These are phyloP conservation scores for Hypoxylon rubiginosum DNA, from an alignment of 2,329 filamentous ascomycete genomes.

Conservation along the genomic window DNA sequence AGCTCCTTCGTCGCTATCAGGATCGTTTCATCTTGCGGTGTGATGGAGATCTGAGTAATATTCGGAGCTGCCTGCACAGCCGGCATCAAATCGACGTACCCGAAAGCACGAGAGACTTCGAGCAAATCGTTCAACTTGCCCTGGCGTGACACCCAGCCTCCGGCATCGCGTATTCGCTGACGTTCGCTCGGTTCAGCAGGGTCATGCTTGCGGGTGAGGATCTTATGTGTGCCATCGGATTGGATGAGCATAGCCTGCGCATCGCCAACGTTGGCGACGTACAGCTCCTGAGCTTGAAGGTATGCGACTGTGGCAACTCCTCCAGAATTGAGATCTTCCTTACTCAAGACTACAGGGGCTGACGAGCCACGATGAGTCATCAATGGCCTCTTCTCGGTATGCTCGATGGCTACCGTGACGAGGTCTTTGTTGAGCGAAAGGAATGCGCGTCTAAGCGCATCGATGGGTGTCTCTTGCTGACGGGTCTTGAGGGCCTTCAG, in stretches of 20 bases:
- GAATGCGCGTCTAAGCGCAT: constrained; percentile 89
- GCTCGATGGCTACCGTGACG: constrained; percentile 84
- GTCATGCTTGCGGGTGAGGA: constrained; percentile 92
- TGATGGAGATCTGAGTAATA: constrained; percentile 81
- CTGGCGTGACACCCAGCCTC: constrained; percentile 94
- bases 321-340: constrained; percentile 90
- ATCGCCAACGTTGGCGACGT: constrained; percentile 95
- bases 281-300: constrained; percentile 89
- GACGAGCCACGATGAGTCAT: constrained; percentile 78
- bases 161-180: constrained; percentile 90
- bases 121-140: constrained; percentile 93
- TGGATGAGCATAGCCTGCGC: constrained; percentile 96
- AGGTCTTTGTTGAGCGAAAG: constrained; percentile 93
- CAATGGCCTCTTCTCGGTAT: constrained; percentile 78
- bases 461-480: constrained; percentile 80
- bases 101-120: constrained; percentile 93
- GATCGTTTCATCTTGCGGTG: constrained; percentile 93
- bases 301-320: constrained; percentile 94
- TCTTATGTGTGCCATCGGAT: constrained; percentile 84
- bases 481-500: constrained; percentile 78
- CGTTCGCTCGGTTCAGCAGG: constrained; percentile 88
- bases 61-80: constrained; percentile 92
- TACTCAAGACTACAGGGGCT: constrained; percentile 81
- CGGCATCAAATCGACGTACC: constrained; percentile 92
- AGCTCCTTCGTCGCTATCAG: constrained; percentile 91